phyloP scores from a whole-genome alignment of 2,329 filamentous ascomycete genomes.

The Fusarium drepaniforme region DNA sequence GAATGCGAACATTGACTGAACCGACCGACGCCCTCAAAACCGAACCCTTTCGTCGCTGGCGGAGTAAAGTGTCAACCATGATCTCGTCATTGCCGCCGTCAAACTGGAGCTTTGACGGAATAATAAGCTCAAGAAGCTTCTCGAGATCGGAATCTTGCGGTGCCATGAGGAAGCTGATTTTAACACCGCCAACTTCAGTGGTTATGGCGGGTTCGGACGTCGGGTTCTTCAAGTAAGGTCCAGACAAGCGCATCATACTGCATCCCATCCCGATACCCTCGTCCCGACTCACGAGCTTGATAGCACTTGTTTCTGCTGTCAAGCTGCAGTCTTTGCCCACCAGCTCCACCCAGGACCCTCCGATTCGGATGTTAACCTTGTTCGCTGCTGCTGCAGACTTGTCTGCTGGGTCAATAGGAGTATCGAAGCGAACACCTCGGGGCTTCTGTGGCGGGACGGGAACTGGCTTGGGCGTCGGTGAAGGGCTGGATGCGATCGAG shows the following conservation, averaged over 20 bases:
- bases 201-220: slow-evolving; percentile 70
- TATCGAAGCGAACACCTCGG: slow-evolving; percentile 70
- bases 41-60: slow-evolving; percentile 87
- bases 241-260: slow-evolving; percentile 79
- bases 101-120: slow-evolving; percentile 91
- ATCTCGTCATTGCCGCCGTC: slow-evolving; percentile 90
- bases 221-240: slow-evolving; percentile 71
- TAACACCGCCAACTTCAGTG: slow-evolving; percentile 73
- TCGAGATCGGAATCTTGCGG: slow-evolving; percentile 87
- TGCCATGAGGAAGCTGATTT: slow-evolving; percentile 77
- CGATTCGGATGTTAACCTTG: slow-evolving; percentile 83
- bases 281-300: slow-evolving; percentile 83
- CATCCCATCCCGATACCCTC: slow-evolving; percentile 80
- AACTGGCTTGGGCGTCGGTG: slow-evolving; percentile 56
- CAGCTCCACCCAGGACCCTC: slow-evolving; percentile 81
- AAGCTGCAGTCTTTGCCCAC: slow-evolving; percentile 82
- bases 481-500: slow-evolving; percentile 82
- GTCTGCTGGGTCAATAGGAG: slow-evolving; percentile 63
- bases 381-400: slow-evolving; percentile 61
- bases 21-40: slow-evolving; percentile 80
- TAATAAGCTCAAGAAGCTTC: slow-evolving; percentile 85
- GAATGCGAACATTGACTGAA: slow-evolving; percentile 71
- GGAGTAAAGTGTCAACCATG: slow-evolving; percentile 89
- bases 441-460: slow-evolving; percentile 59
- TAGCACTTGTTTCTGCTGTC: slow-evolving; percentile 79